A percentile compares a stretch with the other conserved stretches of the same genome.
phyloP scores from a whole-genome alignment of 2,329 filamentous ascomycete genomes.

The Beauveria sp. region DNA sequence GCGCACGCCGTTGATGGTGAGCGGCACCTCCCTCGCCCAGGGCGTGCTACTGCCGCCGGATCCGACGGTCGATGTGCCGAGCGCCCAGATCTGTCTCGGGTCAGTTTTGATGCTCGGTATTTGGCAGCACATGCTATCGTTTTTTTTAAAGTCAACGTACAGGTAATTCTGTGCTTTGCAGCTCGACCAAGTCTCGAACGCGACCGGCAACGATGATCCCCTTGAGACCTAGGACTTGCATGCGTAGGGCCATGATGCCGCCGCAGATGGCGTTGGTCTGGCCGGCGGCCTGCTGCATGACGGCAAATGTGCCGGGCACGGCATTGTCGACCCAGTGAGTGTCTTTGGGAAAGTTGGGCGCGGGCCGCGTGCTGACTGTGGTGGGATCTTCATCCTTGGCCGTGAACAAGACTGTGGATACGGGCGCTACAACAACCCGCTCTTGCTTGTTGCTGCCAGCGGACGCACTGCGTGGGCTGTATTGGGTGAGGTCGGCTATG shows the following conservation, averaged over 20 bases:
- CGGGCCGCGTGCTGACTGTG: conserved; percentile 18
- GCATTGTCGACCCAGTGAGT: conserved; percentile 64
- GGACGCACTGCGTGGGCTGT: conserved; percentile 17
- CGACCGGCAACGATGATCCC: conserved; percentile 62
- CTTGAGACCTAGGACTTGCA: conserved; percentile 52
- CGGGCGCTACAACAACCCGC: conserved; percentile 38
- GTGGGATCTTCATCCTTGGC: conserved; percentile 39
- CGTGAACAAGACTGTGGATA: conserved; percentile 56
- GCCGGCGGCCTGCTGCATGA: conserved; percentile 57
- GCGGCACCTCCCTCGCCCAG: conserved; percentile 41
- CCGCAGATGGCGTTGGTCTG: conserved; percentile 66
- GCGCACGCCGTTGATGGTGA: conserved; percentile 34
- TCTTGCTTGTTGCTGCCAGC: conserved; percentile 17
- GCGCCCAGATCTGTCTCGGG: conserved; percentile 42
- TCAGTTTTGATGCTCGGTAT: conserved; percentile 8
- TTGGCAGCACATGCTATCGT: neutral
- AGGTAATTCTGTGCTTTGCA: conserved; percentile 47
- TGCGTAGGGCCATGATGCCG: conserved; percentile 67
- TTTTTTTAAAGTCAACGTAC: conserved; percentile 30
- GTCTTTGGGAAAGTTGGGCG: conserved; percentile 45
- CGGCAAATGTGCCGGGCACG: conserved; percentile 50
- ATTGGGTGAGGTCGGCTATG: conserved; percentile 46
- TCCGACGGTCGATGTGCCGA: conserved; percentile 49
- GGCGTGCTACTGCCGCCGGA: conserved; percentile 48
- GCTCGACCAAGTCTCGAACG: conserved; percentile 56